Percentiles rank a stretch among this genome's conserved stretches.
These are phyloP conservation scores for Ogataea nakhonphanomensis DNA, from an alignment of 805 yeast genomes.

Conservation along the genomic window DNA sequence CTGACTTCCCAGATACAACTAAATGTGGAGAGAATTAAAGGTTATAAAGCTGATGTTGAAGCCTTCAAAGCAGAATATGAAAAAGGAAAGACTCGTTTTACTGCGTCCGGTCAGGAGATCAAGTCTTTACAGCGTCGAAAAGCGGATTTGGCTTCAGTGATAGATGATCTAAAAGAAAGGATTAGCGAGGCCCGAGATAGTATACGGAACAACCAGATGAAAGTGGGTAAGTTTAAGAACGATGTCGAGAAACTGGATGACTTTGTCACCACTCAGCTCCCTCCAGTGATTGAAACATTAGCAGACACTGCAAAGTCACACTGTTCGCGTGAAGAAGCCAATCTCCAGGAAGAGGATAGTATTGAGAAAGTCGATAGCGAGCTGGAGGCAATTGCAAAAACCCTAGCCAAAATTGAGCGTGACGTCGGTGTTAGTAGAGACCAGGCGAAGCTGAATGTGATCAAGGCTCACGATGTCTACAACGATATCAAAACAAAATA, in stretches of 20 bases:
- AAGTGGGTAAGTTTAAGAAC: slow-evolving; percentile 21
- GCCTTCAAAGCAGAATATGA: slow-evolving; percentile 9
- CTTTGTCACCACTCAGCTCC: slow-evolving; percentile 26
- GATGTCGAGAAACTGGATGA: slow-evolving; percentile 25
- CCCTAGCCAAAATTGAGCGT: slow-evolving; percentile 50
- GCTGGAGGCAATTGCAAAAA: slow-evolving; percentile 42
- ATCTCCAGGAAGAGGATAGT: slow-evolving; percentile 37
- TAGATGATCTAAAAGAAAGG: slow-evolving; percentile 26
- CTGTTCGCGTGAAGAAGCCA: slow-evolving; percentile 48
- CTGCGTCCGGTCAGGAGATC: slow-evolving; percentile 10
- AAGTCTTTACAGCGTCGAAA: slow-evolving; percentile 10
- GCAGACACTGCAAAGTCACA: slow-evolving; percentile 34
- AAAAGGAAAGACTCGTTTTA: slow-evolving; percentile 13
- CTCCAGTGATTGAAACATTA: slow-evolving; percentile 27
- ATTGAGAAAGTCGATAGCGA: slow-evolving; percentile 48
- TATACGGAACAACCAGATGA: slow-evolving; percentile 12
- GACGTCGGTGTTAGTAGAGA: slow-evolving; percentile 54
- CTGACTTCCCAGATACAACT: slow-evolving; percentile 29
- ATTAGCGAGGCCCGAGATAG: slow-evolving; percentile 18
- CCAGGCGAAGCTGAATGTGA: slow-evolving; percentile 47
- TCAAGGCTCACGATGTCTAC: slow-evolving; percentile 40
- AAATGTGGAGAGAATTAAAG: slow-evolving; percentile 20
- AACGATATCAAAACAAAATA: slow-evolving; percentile 41
- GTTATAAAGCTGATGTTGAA: slow-evolving; percentile 19
- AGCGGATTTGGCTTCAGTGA: slow-evolving; percentile 6